phyloP scores from a whole-genome alignment of 805 yeast genomes.

The Jamesozyma hellenica region DNA sequence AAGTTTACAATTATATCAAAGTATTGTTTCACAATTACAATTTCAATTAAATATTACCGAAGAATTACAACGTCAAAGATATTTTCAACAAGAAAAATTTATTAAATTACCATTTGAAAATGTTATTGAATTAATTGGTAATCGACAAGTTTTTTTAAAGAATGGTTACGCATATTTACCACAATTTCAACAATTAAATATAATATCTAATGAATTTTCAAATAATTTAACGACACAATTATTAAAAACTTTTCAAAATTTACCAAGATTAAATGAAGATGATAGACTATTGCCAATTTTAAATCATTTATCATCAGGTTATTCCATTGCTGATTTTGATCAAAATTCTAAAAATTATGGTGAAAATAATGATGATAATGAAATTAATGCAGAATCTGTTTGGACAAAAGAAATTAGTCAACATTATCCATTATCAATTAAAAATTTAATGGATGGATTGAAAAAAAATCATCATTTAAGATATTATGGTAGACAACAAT shows the following conservation, averaged over 20 bases:
- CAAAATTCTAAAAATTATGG: slow-evolving; percentile 27
- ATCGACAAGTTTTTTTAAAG: slow-evolving; percentile 57
- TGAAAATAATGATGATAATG: slow-evolving; percentile 29
- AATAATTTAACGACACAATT: slow-evolving; percentile 42
- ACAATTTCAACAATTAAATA: slow-evolving; percentile 61
- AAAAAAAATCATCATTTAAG: slow-evolving; percentile 59
- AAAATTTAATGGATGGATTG: slow-evolving; percentile 54
- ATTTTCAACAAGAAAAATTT: slow-evolving; percentile 51
- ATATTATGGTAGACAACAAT: slow-evolving; percentile 76
- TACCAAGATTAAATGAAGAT: slow-evolving; percentile 85
- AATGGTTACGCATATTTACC: slow-evolving; percentile 80
- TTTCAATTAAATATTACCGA: slow-evolving; percentile 33
- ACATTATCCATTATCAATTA: slow-evolving; percentile 79
- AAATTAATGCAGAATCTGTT: slow-evolving; percentile 54
- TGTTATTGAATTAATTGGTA: slow-evolving; percentile 65
- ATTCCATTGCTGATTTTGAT: slow-evolving; percentile 44
- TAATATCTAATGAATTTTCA: slow-evolving; percentile 61
- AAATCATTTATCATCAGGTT: slow-evolving; percentile 66
- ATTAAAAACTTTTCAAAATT: slow-evolving; percentile 57
- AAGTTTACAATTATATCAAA: slow-evolving; percentile 41
- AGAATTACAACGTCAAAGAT: slow-evolving; percentile 36
- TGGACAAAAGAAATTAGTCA: slow-evolving; percentile 42
- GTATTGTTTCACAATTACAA: slow-evolving; percentile 37
- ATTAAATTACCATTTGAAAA: slow-evolving; percentile 83
- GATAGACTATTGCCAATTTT: slow-evolving; percentile 79